phyloP scores from a whole-genome alignment of 2,329 filamentous ascomycete genomes.

The Sarocladiaceae sp. region DNA sequence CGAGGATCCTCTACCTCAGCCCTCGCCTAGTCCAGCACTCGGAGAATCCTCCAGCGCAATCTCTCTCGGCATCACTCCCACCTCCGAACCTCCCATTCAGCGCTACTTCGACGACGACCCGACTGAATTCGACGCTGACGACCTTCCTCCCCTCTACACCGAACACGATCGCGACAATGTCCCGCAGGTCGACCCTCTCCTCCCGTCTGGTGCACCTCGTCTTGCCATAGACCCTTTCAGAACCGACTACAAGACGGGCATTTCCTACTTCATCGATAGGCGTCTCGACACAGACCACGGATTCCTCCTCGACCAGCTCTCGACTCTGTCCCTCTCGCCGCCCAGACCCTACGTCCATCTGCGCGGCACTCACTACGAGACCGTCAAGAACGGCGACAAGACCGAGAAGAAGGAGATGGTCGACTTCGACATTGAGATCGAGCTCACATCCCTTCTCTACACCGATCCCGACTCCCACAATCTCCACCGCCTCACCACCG shows the following conservation, averaged over 20 bases:
- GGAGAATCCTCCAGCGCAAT: conserved; percentile 22
- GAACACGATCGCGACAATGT: conserved; percentile 24
- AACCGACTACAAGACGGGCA: conserved; percentile 25
- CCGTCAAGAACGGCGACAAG: conserved; percentile 35
- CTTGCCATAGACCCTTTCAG: conserved; percentile 21
- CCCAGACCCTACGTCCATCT: conserved; percentile 48
- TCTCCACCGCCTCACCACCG: conserved; percentile 35
- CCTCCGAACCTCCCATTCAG: conserved; percentile 17
- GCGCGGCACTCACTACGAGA: conserved; percentile 46
- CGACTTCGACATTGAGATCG: conserved; percentile 55
- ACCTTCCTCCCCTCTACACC: conserved; percentile 40
- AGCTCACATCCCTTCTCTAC: conserved; percentile 53
- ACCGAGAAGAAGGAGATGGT: conserved; percentile 39
- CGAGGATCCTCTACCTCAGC: conserved; percentile 8
- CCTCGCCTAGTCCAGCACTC: conserved; percentile 14
- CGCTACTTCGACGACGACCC: conserved; percentile 31
- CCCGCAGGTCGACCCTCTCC: conserved; percentile 18
- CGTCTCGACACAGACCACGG: conserved; percentile 38
- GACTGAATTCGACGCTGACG: conserved; percentile 27
- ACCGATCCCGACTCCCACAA: conserved; percentile 25
- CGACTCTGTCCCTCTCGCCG: conserved; percentile 36
- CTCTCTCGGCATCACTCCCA: conserved; percentile 16
- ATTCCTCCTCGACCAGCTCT: conserved; percentile 39
- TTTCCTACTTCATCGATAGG: conserved; percentile 36
- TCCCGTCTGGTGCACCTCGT: conserved; percentile 13